Evolutionary conservation across 2,329 filamentous ascomycete species (phyloP), one percentile per base, ranked within the genome.

Genomic region (Macrophomina pseudophaseolina): DNA sequence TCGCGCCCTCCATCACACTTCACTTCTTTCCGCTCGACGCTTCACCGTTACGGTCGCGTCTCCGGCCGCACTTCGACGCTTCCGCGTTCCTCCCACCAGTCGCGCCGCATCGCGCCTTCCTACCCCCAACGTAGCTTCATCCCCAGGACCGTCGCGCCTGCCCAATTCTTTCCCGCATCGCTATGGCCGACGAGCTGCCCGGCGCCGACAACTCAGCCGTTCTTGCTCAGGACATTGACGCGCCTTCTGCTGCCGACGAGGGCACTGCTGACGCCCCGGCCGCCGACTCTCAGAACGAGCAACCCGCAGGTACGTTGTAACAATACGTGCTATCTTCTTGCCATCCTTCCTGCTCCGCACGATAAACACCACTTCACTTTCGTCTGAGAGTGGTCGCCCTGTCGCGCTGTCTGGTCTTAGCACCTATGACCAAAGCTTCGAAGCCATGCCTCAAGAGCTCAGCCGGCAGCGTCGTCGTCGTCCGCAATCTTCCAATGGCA

Each of bases 131-230:
- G 71, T 70, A 69, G 59, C 68, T 69, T 64, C 42, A 71, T 59
- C 70, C 70, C 70, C 60, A 66, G 64, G 68, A 66, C 60, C 69
- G 69, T 71, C 71, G 71, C 72, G 68, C 66, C 67, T 69, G 68
- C 66, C 66, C 46, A 65, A 67, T 54, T 65, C 46, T 44, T 65
- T 28, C 68, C 52, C 60, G 28, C 66, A 69, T 66, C 62, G 46
- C 70, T 64, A 78, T 78, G 77, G 72, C 76, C 68, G 76, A 77
- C 72, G 73, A 78, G 70, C 69, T 74, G 66, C 71, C 71, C 56
- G 68, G 69, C 56, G 62, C 72, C 64, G 71, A 71, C 69, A 71
- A 73, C 58, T 69, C 72, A 53, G 23, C 40, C 30, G 48, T 35
- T 38, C 58, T 46, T 56, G 71, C 75, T 51, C 73, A 74, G 63